A percentile compares a stretch with the other conserved stretches of the same genome.
These are phyloP conservation scores for Trametes hirsuta DNA, from an alignment of 1,284 basidiomycete genomes.

Conservation along the genomic window DNA sequence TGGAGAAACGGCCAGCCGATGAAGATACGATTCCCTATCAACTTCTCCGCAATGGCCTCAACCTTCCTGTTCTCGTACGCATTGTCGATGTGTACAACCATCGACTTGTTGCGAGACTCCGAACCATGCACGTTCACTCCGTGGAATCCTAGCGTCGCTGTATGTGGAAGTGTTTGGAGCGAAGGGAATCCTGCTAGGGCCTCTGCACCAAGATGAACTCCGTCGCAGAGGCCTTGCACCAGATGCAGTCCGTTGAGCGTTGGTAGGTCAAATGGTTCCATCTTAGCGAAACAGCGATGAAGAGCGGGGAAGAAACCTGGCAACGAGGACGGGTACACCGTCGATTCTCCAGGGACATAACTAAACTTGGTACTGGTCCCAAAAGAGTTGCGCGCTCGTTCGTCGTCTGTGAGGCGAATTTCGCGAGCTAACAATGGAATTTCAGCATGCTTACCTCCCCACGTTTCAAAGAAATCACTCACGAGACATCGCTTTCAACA, in stretches of 20 bases:
- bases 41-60: slow-evolving; percentile 74
- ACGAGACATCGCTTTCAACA: slow-evolving; percentile 86
- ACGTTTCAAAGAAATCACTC: slow-evolving; percentile 29
- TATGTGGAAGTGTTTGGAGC: slow-evolving; percentile 86
- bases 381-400: slow-evolving; percentile 77
- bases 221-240: slow-evolving; percentile 86
- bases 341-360: slow-evolving; percentile 68
- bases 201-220: slow-evolving; percentile 84
- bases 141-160: slow-evolving; percentile 79
- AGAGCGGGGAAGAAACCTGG: slow-evolving; percentile 95
- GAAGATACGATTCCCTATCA: slow-evolving; percentile 82
- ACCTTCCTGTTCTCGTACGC: slow-evolving; percentile 69
- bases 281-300: slow-evolving; percentile 78
- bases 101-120: slow-evolving; percentile 90
- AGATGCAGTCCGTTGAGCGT: slow-evolving; percentile 87
- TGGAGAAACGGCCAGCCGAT: slow-evolving; percentile 94
- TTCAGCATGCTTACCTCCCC: background rate
- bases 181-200: slow-evolving; percentile 97
- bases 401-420: slow-evolving; percentile 77
- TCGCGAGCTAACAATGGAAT: slow-evolving; percentile 59
- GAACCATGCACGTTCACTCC: slow-evolving; percentile 93
- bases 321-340: slow-evolving; percentile 85
- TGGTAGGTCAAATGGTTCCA: slow-evolving; percentile 85
- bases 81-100: slow-evolving; percentile 88
- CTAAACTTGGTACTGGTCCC: slow-evolving; percentile 84